Evolutionary conservation across 2,329 filamentous ascomycete species (phyloP).

Genomic region (Monilinia vaccinii-corymbosi): DNA sequence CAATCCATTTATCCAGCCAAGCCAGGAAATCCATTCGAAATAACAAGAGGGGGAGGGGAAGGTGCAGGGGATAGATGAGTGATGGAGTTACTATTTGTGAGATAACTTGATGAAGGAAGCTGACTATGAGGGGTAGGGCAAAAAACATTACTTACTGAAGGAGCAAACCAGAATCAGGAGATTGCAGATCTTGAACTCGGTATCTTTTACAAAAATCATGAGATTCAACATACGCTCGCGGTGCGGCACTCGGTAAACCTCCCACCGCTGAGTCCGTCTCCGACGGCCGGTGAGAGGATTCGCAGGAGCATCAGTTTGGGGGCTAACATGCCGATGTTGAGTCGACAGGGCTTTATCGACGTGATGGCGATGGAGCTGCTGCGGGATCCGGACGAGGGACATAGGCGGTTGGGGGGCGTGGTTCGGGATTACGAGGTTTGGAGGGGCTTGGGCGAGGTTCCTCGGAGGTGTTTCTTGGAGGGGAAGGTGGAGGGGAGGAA

Average conservation of each 20-base stretch:
- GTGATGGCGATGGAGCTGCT: constrained; percentile 16
- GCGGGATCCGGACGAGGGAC: constrained; percentile 14
- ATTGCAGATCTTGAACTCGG: constrained; percentile 22
- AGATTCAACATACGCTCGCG: constrained; percentile 17
- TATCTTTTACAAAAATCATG: constrained; percentile 16
- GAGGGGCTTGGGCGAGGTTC: constrained; percentile 18
- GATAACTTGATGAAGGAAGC: background rate
- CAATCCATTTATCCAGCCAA: background rate
- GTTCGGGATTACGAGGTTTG: constrained; percentile 18
- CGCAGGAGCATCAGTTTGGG: constrained; percentile 16
- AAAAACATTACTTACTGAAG: constrained; percentile 12
- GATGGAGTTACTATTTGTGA: background rate
- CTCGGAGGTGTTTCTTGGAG: constrained; percentile 17
- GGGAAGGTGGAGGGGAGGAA: background rate
- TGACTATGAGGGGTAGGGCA: constrained; percentile 15
- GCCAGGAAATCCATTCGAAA: background rate
- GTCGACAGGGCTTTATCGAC: constrained; percentile 55
- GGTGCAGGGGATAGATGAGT: too few relatives aligned
- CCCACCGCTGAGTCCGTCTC: constrained; percentile 6
- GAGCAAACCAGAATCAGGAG: constrained; percentile 15
- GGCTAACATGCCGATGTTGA: constrained; percentile 36
- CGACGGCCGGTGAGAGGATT: constrained; percentile 10
- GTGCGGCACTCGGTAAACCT: background rate
- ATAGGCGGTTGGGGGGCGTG: constrained; percentile 13
- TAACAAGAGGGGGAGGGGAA: background rate